Conservation (phyloP, 2,329 filamentous ascomycete genomes). For the Blastomyces emzantsi region DNA sequence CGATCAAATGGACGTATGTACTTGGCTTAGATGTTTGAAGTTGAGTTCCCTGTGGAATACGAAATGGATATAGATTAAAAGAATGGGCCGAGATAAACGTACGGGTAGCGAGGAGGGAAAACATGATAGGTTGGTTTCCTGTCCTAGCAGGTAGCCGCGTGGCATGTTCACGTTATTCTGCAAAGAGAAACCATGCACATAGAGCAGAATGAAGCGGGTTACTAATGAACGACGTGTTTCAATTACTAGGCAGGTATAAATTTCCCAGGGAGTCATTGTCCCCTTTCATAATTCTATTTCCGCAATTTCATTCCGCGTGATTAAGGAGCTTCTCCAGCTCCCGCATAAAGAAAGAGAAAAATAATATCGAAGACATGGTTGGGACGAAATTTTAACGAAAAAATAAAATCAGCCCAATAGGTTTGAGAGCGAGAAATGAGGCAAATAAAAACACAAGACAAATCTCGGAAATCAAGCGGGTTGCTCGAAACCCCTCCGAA, state of each 20-base stretch:
- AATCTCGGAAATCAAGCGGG: slow-evolving; percentile 44
- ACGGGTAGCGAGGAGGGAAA: too few relatives aligned
- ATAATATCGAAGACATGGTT: not conserved
- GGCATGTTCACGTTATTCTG: not conserved
- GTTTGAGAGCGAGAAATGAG: slow-evolving; percentile 11
- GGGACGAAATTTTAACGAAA: slow-evolving; percentile 6
- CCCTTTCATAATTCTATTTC: not conserved
- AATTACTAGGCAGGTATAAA: not conserved
- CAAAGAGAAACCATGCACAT: not conserved
- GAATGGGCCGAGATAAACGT: too few relatives aligned
- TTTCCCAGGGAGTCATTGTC: not conserved
- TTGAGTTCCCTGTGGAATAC: not conserved
- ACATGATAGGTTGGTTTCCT: too few relatives aligned
- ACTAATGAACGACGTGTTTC: not conserved
- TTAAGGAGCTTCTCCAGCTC: not conserved
- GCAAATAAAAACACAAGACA: slow-evolving; percentile 12
- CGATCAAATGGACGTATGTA: not conserved
- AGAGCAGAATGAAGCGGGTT: not conserved
- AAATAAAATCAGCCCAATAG: not conserved
- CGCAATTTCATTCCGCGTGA: slow-evolving; percentile 1
- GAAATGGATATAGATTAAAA: not conserved
- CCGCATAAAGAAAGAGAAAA: not conserved
- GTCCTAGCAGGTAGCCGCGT: too few relatives aligned
- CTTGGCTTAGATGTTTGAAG: not conserved
- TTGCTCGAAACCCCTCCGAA: slow-evolving; percentile 80